Evolutionary conservation across 2,329 filamentous ascomycete genomes (phyloP).

Genomic region (Scytalidium sp.): DNA sequence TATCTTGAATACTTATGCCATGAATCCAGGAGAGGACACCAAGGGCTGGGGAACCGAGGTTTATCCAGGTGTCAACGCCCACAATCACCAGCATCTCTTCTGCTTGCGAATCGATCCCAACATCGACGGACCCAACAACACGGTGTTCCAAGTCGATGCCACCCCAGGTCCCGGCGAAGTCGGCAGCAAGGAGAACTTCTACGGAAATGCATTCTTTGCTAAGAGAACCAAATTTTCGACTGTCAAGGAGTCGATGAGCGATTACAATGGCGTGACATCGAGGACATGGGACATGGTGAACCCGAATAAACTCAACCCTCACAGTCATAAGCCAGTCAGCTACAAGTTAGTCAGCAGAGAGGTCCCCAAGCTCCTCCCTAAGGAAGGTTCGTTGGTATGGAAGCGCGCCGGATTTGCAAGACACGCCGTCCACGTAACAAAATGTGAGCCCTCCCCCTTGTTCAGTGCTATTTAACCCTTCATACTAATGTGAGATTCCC

Average conservation of each 20-base stretch:
- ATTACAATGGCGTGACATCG: conserved; percentile 77
- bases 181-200: conserved; percentile 77
- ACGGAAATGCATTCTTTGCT: conserved; percentile 88
- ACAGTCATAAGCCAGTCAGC: conserved; percentile 78
- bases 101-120: conserved; percentile 85
- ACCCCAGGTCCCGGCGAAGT: conserved; percentile 68
- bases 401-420: conserved; percentile 57
- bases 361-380: conserved; percentile 74
- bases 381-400: conserved; percentile 72
- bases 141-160: conserved; percentile 80
- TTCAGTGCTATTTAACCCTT: conserved; percentile 15
- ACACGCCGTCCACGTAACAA: conserved; percentile 58
- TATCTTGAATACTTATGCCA: conserved; percentile 86
- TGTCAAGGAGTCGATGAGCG: conserved; percentile 64
- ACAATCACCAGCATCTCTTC: conserved; percentile 96
- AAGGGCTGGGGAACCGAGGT: conserved; percentile 90
- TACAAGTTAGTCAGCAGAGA: conserved; percentile 92
- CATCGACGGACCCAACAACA: conserved; percentile 81
- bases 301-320: conserved; percentile 76
- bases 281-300: conserved; percentile 92
- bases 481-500: conserved; percentile 42
- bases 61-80: conserved; percentile 84
- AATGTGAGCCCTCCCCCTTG: conserved; percentile 56
- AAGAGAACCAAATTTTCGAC: conserved; percentile 78
- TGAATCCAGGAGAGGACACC: conserved; percentile 77